Evolutionary conservation across 2,329 filamentous ascomycete genomes (phyloP), one percentile per base, ranked within the genome.

Genomic region (Elsinoe batatas): DNA sequence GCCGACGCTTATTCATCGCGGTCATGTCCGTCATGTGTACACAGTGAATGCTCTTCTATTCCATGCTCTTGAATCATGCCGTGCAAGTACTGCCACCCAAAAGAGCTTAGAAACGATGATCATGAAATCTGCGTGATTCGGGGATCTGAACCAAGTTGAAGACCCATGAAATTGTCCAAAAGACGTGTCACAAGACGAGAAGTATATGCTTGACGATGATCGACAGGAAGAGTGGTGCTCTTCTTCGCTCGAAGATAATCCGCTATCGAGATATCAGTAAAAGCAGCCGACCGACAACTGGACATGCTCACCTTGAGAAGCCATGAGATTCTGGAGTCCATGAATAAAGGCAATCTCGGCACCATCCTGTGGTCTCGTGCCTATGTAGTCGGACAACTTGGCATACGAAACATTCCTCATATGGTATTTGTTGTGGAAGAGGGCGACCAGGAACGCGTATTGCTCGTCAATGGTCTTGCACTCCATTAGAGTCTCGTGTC

Each of bases 351-450:
- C 32, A 33, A 37, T 37, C 20, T 60, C 58, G 3, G 54, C 35
- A n/a, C 51, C 49, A 15, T 42, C 22, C 12, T 38, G 43, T 3
- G 35, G 17, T 3, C 46, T 36, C 12, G 43, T 42, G 12, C 20
- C 18, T 10, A 49, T 54, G 32, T 50, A 57, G 12, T 60, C 56
- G 2, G 56, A 46, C 12, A 57, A 49, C 18, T 49, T 50, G 13
- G 56, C 51, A 13, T 44, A 54, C 32, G 46, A 50, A 1, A 47
- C n/a, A 20, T 63, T 67, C 53, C 61, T 71, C 58, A 71, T 69
- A 49, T 74, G 71, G 61, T 76, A 76, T 61, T 76, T 76, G 69
- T 69, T 73, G 36, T 72, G 64, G 62, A 76, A 77, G 11, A 77
- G 67, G 15, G 70, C 70, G 51, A 70, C 65, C 44, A 77, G 64